Evolutionary conservation across 495 filamentous ascomycete species (phyloP), one percentile per base, ranked within the genome.

Genomic region (Echria macrotheca): DNA sequence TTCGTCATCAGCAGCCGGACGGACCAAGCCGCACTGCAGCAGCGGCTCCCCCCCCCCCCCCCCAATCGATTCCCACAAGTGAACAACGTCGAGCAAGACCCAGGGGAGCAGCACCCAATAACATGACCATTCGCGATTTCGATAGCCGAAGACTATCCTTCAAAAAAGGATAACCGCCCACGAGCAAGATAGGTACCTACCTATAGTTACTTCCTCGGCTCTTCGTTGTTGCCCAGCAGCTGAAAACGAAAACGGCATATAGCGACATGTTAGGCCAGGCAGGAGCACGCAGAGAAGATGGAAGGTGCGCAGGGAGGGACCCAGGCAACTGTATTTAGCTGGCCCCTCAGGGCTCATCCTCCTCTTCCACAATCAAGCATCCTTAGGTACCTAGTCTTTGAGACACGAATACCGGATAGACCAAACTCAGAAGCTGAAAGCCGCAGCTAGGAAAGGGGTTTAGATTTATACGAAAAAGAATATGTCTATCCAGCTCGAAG

Each of bases 191-290:
- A n/a, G n/a, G n/a, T n/a, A n/a, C n/a, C n/a, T 60, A 60, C 37
- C 36, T 60, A 14, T 60, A 51, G 42, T 57, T 55, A n/a, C n/a
- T n/a, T n/a, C n/a, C n/a, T n/a, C n/a, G n/a, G 35, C 45, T 54
- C 11, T 60, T 31, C 37, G 49, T 44, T 32, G 36, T 58, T 3
- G 50, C 44, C 0, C 39, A 51, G 15, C 57, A n/a, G n/a, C n/a
- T n/a, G n/a, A n/a, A n/a, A n/a, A n/a, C 58, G 1, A 57, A 41
- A 29, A 26, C 50, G 32, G 54, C 50, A 21, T 57, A 49, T n/a
- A n/a, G n/a, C n/a, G n/a, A n/a, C n/a, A n/a, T n/a, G n/a, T n/a
- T n/a, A n/a, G n/a, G n/a, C n/a, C n/a, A n/a, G n/a, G n/a, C n/a
- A n/a, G n/a, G n/a, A n/a, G n/a, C n/a, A n/a, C n/a, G n/a, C n/a